phyloP scores from a whole-genome alignment of 2,329 filamentous ascomycete genomes.

The Pseudogymnoascus sp. region DNA sequence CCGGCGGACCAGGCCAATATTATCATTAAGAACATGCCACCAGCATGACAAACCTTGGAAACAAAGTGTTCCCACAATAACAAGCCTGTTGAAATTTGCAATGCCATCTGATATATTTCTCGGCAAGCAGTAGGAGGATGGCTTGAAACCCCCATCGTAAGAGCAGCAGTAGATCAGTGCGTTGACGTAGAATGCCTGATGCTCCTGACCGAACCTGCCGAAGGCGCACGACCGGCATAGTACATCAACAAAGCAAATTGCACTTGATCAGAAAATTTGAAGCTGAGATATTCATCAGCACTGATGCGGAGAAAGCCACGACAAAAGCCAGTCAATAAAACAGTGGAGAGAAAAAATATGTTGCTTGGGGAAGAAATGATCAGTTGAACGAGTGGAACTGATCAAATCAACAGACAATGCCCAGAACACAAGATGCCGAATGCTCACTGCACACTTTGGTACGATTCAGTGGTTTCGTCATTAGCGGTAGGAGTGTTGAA shows the following conservation, averaged over 20 bases:
- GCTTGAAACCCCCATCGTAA: background rate
- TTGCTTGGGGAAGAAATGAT: background rate
- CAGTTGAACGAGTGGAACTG: background rate
- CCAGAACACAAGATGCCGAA: background rate
- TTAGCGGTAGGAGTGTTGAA: background rate
- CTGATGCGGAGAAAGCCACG: background rate
- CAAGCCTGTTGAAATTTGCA: background rate
- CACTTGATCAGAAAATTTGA: background rate
- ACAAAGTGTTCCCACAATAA: background rate
- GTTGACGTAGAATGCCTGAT: background rate
- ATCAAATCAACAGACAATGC: background rate
- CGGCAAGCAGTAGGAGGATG: background rate
- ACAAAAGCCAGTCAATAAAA: background rate
- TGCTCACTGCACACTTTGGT: background rate
- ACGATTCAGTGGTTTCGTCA: background rate
- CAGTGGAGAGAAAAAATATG: background rate
- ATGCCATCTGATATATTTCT: background rate
- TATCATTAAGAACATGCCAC: constrained; percentile 1
- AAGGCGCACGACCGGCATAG: background rate
- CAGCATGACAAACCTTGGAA: background rate
- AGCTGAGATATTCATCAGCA: background rate
- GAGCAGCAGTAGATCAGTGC: background rate
- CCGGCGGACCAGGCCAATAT: constrained; percentile 6
- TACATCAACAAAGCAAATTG: background rate
- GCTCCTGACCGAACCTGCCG: background rate